phyloP scores from a whole-genome alignment of 176 grass and related monocot genomes.

The Paspalum notatum region DNA sequence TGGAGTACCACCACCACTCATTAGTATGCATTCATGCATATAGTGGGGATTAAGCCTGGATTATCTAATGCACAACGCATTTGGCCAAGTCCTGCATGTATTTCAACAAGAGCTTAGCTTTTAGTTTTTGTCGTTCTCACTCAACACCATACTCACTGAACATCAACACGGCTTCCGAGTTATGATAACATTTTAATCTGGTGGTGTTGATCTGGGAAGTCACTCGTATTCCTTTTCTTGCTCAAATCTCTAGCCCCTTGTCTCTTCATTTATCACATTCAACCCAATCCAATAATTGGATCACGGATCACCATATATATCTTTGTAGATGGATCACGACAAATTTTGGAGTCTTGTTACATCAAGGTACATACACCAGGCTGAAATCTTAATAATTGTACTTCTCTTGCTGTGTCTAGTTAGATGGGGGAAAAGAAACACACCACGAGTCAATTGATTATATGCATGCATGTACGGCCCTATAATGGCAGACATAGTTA shows the following conservation, averaged over 20 bases:
- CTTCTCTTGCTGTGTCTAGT: conserved; percentile 36
- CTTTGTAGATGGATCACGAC: conserved; percentile 35
- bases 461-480: conserved; percentile 23
- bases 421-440: not conserved
- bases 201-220: conserved; percentile 14
- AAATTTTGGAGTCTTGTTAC: conserved; percentile 38
- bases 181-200: conserved; percentile 8
- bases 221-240: not conserved
- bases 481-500: conserved; percentile 58
- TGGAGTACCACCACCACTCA: not conserved
- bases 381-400: conserved; percentile 22
- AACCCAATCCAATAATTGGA: conserved; percentile 41
- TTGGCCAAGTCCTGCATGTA: conserved; percentile 41
- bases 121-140: conserved; percentile 43
- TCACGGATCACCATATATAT: conserved; percentile 31
- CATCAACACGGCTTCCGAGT: conserved; percentile 8
- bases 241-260: not conserved
- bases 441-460: conserved; percentile 38
- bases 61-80: conserved; percentile 18
- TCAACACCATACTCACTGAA: conserved; percentile 23
- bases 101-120: conserved; percentile 43
- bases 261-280: conserved; percentile 27
- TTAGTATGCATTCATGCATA: not conserved
- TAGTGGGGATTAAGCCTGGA: not conserved
- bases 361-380: conserved; percentile 3